phyloP scores from a whole-genome alignment of 441 rosid genomes.

The Aleurites moluccanus region DNA sequence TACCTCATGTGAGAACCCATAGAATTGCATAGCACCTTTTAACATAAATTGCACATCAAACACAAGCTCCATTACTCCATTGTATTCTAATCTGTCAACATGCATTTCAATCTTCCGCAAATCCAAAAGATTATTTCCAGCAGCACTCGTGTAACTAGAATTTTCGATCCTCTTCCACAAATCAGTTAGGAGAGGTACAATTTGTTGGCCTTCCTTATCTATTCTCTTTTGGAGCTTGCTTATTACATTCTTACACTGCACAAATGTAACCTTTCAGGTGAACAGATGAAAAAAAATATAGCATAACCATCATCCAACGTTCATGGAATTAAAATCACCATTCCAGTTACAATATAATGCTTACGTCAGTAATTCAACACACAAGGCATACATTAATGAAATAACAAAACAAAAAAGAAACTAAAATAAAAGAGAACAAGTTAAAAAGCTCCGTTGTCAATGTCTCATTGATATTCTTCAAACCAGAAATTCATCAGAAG shows the following conservation, averaged over 20 bases:
- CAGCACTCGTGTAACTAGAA: conserved; percentile 58
- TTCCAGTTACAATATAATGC: neutral
- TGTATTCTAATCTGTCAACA: conserved; percentile 80
- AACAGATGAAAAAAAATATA: conserved; percentile 1
- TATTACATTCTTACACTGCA: conserved; percentile 89
- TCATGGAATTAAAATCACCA: neutral
- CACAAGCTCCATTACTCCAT: conserved; percentile 85
- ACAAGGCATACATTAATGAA: neutral
- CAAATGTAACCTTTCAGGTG: conserved; percentile 22
- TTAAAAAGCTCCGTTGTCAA: neutral
- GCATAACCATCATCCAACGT: neutral
- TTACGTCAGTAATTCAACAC: neutral
- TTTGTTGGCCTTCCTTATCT: conserved; percentile 92
- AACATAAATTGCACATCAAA: conserved; percentile 86
- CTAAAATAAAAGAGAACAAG: neutral
- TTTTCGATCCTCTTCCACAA: conserved; percentile 88
- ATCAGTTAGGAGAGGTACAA: conserved; percentile 87
- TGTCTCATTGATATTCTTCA: neutral
- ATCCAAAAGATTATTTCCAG: conserved; percentile 72
- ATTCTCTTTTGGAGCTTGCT: conserved; percentile 92
- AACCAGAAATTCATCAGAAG: neutral
- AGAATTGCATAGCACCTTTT: conserved; percentile 84
- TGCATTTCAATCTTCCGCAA: conserved; percentile 85
- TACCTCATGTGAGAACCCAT: conserved; percentile 94
- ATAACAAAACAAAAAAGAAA: neutral